Percentiles rank a stretch among this genome's conserved stretches.
phyloP scores from a whole-genome alignment of 2,329 filamentous ascomycete genomes.

The Colletotrichum siamense region DNA sequence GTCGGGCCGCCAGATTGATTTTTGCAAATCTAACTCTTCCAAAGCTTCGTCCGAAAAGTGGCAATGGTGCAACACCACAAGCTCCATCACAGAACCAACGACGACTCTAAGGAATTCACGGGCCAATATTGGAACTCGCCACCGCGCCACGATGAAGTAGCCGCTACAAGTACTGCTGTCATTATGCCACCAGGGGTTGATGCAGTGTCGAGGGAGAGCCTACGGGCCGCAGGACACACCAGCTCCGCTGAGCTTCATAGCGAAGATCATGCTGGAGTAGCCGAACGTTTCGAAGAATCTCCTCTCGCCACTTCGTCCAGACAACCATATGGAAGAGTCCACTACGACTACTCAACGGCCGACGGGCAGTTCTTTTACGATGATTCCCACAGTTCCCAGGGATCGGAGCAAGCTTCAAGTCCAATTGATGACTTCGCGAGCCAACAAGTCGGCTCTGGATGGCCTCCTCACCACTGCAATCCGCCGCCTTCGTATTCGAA shows the following conservation, averaged over 20 bases:
- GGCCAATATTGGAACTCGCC: neutral
- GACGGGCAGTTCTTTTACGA: neutral
- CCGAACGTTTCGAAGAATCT: neutral
- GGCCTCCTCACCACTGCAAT: neutral
- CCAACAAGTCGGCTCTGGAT: neutral
- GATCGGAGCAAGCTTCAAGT: neutral
- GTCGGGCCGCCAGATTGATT: rapidly evolving
- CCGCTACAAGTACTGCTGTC: neutral
- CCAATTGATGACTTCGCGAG: neutral
- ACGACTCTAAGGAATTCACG: neutral
- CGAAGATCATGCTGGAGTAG: neutral
- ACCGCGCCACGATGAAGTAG: neutral
- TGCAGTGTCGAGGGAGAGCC: neutral
- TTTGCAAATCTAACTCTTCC: neutral
- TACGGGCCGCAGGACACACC: neutral
- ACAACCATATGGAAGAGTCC: neutral
- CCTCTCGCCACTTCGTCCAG: neutral
- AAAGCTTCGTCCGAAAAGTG: neutral
- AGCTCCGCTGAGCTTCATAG: neutral
- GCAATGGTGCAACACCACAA: neutral
- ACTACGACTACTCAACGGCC: neutral
- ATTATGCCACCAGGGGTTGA: neutral
- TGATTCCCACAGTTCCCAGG: neutral
- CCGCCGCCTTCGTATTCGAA: neutral
- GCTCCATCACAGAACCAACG: neutral